Percentiles rank a stretch among this genome's conserved stretches.
Conservation (phyloP, 1,284 basidiomycete species). For the Pseudozyma thailandica region DNA sequence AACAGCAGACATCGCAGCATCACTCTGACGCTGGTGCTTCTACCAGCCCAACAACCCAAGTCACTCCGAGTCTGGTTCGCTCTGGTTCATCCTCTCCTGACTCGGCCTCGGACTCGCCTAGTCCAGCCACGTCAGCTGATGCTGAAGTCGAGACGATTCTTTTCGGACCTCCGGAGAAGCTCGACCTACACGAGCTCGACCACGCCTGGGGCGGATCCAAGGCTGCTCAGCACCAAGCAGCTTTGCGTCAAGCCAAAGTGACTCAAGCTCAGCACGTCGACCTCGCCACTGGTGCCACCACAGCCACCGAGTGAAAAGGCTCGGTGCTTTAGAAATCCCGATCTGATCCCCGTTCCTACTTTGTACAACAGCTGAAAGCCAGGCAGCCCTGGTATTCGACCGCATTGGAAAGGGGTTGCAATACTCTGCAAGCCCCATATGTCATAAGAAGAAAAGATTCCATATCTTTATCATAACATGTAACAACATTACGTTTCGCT, state of each 20-base stretch:
- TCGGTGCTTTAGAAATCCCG: not conserved
- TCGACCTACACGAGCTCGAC: slow-evolving; percentile 45
- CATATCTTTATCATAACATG: slow-evolving; percentile 7
- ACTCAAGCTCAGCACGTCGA: slow-evolving; percentile 13
- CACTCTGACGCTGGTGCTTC: slow-evolving; percentile 11
- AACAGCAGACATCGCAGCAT: slow-evolving; percentile 39
- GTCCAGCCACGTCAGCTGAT: slow-evolving; percentile 28
- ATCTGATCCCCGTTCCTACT: not conserved
- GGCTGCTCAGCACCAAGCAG: slow-evolving; percentile 27
- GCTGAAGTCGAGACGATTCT: slow-evolving; percentile 46
- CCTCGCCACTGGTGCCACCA: not conserved
- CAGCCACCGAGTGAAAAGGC: slow-evolving; percentile 6
- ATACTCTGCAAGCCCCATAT: not conserved
- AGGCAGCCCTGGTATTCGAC: slow-evolving; percentile 27
- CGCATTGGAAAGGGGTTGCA: slow-evolving; percentile 9
- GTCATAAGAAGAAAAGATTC: slow-evolving; percentile 1
- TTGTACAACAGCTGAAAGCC: slow-evolving; percentile 32
- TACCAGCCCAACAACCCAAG: slow-evolving; percentile 14
- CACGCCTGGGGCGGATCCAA: slow-evolving; percentile 41
- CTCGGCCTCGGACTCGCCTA: slow-evolving; percentile 36
- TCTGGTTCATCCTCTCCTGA: slow-evolving; percentile 34
- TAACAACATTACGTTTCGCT: slow-evolving; percentile 26
- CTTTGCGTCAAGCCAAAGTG: slow-evolving; percentile 17
- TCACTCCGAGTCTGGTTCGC: slow-evolving; percentile 35
- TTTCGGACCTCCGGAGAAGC: slow-evolving; percentile 47